These are phyloP conservation scores for Aspergillus alliaceus DNA, from an alignment of 2,329 filamentous ascomycete species.

Conservation along the genomic window DNA sequence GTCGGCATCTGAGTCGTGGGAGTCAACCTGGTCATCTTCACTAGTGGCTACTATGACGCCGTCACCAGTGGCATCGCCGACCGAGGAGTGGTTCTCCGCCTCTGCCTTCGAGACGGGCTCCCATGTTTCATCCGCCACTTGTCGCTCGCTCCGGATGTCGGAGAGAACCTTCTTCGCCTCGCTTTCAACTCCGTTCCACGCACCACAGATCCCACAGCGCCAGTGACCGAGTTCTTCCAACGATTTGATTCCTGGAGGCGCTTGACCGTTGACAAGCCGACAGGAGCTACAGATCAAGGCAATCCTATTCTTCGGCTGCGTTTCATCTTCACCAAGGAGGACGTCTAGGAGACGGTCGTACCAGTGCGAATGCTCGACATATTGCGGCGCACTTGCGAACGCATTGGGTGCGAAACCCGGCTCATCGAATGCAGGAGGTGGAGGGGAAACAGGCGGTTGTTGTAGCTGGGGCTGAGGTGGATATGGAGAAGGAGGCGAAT, in stretches of 20 bases:
- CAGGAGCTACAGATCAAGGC: conserved; percentile 82
- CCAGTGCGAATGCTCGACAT: conserved; percentile 64
- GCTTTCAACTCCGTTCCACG: conserved; percentile 77
- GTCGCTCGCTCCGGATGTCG: conserved; percentile 51
- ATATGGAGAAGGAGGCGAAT: conserved; percentile 18
- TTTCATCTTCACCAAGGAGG: conserved; percentile 92
- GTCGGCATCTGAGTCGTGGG: conserved; percentile 21
- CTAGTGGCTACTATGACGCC: conserved; percentile 27
- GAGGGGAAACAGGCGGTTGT: conserved; percentile 14
- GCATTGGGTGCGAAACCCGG: conserved; percentile 51
- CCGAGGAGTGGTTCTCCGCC: conserved; percentile 18
- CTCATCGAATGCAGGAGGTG: conserved; percentile 32
- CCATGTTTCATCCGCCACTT: conserved; percentile 19
- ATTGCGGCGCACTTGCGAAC: conserved; percentile 37
- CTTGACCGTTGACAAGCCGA: conserved; percentile 90
- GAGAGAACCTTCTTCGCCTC: conserved; percentile 72
- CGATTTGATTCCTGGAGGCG: conserved; percentile 77
- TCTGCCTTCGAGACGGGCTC: conserved; percentile 24
- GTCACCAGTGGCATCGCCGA: conserved; percentile 25
- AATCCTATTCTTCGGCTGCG: conserved; percentile 83
- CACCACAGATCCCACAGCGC: conserved; percentile 83
- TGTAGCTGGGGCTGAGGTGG: conserved; percentile 24
- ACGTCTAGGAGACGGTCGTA: conserved; percentile 93
- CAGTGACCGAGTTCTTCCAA: conserved; percentile 80
- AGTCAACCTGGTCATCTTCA: conserved; percentile 29